Conservation (phyloP, 106 monocot genomes). For the Acorus calamus region DNA sequence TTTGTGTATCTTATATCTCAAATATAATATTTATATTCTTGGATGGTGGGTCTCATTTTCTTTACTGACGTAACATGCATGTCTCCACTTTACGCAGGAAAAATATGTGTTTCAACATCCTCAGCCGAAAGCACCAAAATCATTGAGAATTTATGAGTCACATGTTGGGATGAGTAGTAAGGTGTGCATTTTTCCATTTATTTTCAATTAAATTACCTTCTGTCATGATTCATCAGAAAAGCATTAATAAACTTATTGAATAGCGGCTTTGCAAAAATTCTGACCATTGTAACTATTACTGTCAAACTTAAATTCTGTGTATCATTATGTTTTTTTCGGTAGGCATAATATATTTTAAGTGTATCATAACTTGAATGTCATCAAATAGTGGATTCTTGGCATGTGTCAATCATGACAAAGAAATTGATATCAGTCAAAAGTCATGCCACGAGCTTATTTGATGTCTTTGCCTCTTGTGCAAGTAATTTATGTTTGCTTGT, state of each 20-base stretch:
- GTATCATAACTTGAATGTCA: not conserved
- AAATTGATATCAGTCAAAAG: no score
- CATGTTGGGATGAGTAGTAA: constrained; percentile 99
- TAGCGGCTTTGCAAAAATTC: no score
- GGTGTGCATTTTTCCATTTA: constrained; percentile 30
- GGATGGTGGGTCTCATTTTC: not conserved
- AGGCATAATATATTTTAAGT: constrained; percentile 1
- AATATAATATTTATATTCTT: not conserved
- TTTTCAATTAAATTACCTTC: not conserved
- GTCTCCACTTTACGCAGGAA: constrained; percentile 33
- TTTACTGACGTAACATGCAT: not conserved
- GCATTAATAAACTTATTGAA: no score
- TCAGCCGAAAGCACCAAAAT: constrained; percentile 81
- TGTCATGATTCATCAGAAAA: no score
- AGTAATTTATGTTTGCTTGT: no score
- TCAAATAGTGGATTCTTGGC: no score
- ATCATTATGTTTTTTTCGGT: no score
- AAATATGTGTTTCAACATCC: constrained; percentile 77
- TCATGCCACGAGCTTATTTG: no score
- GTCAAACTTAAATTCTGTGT: no score
- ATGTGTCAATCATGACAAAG: no score
- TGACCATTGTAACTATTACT: no score
- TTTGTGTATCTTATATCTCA: not conserved
- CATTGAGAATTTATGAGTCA: constrained; percentile 91
- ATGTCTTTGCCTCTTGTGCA: no score